Evolutionary conservation across 768 basidiomycete genomes (phyloP), one percentile per base, ranked within the genome.

Genomic region (Rhodotorula babjevae): DNA sequence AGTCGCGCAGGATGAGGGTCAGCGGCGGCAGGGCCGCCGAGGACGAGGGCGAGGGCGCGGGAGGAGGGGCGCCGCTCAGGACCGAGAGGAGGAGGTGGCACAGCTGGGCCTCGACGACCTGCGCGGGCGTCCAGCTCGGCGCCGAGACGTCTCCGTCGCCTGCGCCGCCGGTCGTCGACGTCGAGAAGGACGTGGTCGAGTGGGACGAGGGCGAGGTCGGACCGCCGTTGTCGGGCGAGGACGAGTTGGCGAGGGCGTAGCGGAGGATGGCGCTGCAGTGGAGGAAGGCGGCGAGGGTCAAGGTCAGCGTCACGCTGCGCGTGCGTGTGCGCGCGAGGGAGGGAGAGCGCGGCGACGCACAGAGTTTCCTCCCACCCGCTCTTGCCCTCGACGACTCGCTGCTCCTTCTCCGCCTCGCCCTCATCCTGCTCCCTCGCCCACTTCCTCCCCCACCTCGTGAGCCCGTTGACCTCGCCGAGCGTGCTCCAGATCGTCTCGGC

Each of bases 31-130:
- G 53, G 25, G n/a, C 19, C 25, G 50, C 9, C 7, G 58, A 40
- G 16, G 25, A 18, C 6, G 61, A 10, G 18, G 61, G 47, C 15
- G 47, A 12, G 12, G 33, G 15, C 12, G 19, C n/a, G n/a, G n/a
- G 44, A 46, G 44, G 7, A 11, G 52, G 31, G 2, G 18, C 10
- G 42, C 60, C 52, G n/a, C 52, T 55, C 46, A 73, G 33, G 25
- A 56, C 61, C 7, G 66, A 46, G 53, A 73, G 67, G 29, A 68
- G 53, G 31, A 73, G 44, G 53, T 31, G 10, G 46, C 69, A 65
- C 16, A 73, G 61, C 10, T 66, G 52, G 31, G 62, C 57, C 19
- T 73, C 72, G 56, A 73, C 65, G 25, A 69, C 40, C 19, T 55
- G 36, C 0, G 68, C 18, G 19, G 61, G 60, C 9, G 64, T 27